Conservation (phyloP, 768 basidiomycete species). For the Sporobolomyces pararoseus region DNA sequence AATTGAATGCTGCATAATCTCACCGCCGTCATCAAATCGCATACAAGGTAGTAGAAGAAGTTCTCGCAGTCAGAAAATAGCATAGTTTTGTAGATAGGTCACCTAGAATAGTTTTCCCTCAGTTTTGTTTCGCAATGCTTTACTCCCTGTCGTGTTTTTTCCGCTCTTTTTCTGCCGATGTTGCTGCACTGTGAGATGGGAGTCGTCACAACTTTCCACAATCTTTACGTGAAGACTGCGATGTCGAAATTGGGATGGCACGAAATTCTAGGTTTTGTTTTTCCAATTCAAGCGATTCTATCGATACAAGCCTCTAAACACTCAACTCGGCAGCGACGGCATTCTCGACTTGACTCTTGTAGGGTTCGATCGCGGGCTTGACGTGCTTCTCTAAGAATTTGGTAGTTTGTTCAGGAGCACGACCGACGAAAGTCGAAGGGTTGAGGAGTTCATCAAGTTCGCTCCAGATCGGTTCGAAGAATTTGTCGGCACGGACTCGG, state of each 20-base stretch:
- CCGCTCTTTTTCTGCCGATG: neutral
- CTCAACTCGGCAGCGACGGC: conserved; percentile 32
- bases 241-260: too few species aligned
- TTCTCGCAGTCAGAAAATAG: neutral
- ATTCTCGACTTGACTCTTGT: conserved; percentile 19
- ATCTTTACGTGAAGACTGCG: too few species aligned
- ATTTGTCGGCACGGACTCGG: conserved; percentile 71
- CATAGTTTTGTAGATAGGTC: neutral
- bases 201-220: too few species aligned
- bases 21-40: too few species aligned
- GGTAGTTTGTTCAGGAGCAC: conserved; percentile 93
- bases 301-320: too few species aligned
- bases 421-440: conserved; percentile 81
- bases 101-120: neutral
- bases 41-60: neutral
- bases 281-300: too few species aligned
- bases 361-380: conserved; percentile 61
- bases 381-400: conserved; percentile 82
- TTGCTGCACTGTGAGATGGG: too few species aligned
- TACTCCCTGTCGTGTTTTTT: neutral
- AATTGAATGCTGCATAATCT: conserved; percentile 29
- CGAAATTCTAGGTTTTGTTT: too few species aligned
- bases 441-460: conserved; percentile 76
- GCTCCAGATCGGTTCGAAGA: conserved; percentile 80
- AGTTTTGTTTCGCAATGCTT: neutral